These are phyloP conservation scores for Pilaira anomala DNA, from an alignment of 192 early-diverging fungal species.

Conservation along the genomic window DNA sequence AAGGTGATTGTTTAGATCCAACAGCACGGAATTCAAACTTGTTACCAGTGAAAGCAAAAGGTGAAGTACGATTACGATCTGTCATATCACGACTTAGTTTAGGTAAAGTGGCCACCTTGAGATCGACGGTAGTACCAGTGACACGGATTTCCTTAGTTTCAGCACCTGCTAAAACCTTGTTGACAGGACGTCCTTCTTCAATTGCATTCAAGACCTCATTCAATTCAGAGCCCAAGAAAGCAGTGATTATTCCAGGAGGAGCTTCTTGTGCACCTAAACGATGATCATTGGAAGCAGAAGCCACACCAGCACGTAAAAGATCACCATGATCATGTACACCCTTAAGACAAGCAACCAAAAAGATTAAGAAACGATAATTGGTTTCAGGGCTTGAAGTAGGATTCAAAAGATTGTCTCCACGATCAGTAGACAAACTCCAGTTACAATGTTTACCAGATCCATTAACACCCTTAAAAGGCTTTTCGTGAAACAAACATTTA, in stretches of 20 bases:
- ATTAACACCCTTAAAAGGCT: constrained; percentile 99
- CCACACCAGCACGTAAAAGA: constrained; percentile 86
- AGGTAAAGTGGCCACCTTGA: constrained; percentile 92
- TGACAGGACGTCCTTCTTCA: constrained; percentile 81
- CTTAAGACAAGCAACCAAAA: constrained; percentile 88
- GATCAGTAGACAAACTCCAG: constrained; percentile 94
- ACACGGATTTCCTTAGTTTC: constrained; percentile 90
- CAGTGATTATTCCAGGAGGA: constrained; percentile 94
- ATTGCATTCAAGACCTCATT: constrained; percentile 90
- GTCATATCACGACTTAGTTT: constrained; percentile 93
- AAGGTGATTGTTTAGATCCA: constrained; percentile 95
- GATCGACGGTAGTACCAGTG: constrained; percentile 89
- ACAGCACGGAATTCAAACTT: constrained; percentile 99
- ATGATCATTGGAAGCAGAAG: constrained; percentile 94
- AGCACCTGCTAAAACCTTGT: constrained; percentile 68
- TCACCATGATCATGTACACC: constrained; percentile 90
- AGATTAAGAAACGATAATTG: constrained; percentile 97
- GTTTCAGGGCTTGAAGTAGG: constrained; percentile 95
- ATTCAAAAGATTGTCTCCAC: constrained; percentile 95
- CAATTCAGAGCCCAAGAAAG: constrained; percentile 95
- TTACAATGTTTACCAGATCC: constrained; percentile 99
- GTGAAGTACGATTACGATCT: constrained; percentile 99
- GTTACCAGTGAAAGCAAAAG: constrained; percentile 99
- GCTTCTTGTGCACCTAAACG: constrained; percentile 97
- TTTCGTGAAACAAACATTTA: constrained; percentile 98